Percentiles rank a stretch among this genome's conserved stretches.
These are phyloP conservation scores for Nicotiana benthamiana DNA, from an alignment of 257 asterid genomes.

Conservation along the genomic window DNA sequence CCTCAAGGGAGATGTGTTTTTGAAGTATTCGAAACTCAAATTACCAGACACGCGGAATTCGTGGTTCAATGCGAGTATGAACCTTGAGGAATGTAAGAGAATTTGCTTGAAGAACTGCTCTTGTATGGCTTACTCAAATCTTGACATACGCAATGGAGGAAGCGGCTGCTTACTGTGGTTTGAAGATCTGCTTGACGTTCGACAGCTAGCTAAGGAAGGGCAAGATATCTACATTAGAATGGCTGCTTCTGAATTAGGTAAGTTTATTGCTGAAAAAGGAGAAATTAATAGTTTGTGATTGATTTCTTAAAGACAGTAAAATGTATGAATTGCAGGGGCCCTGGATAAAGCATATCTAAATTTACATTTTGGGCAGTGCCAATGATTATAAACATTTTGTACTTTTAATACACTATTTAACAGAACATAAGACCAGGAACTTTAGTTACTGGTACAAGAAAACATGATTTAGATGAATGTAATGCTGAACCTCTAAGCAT, in stretches of 20 bases:
- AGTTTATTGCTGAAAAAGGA: not conserved
- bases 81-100: constrained; percentile 5
- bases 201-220: constrained; percentile 5
- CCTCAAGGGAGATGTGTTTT: constrained; percentile 18
- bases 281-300: not conserved
- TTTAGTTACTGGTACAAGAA: not conserved
- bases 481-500: not conserved
- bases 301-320: not conserved
- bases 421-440: not conserved
- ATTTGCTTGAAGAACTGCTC: constrained; percentile 18
- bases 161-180: constrained; percentile 28
- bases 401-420: not conserved
- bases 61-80: constrained; percentile 1
- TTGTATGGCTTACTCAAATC: constrained; percentile 24
- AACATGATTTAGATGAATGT: not conserved
- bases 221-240: constrained; percentile 22
- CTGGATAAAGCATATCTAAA: not conserved
- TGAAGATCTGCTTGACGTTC: constrained; percentile 19
- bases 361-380: not conserved
- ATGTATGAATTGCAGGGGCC: not conserved
- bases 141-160: constrained; percentile 17
- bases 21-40: constrained; percentile 10
- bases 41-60: constrained; percentile 16
- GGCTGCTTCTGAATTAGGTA: constrained; percentile 16
- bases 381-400: not conserved